Evolutionary conservation across 2,329 filamentous ascomycete genomes (phyloP).

Genomic region (Fusarium temperatum): DNA sequence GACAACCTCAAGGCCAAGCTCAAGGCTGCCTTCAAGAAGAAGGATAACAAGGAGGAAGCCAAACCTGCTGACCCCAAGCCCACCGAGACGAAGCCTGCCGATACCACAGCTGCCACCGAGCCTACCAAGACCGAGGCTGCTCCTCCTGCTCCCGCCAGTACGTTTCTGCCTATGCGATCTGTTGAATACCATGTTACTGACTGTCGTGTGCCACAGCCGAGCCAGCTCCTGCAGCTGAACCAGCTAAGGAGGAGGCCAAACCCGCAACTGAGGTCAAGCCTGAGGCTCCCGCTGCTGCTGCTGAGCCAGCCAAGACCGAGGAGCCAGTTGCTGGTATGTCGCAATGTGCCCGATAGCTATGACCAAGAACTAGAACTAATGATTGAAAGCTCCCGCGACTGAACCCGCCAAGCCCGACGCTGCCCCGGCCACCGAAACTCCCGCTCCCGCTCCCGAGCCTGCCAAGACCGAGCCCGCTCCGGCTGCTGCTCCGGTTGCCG

Average conservation of each 20-base stretch:
- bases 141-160: constrained; percentile 45
- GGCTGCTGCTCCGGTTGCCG: constrained; percentile 31
- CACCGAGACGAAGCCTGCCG: constrained; percentile 26
- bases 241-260: constrained; percentile 42
- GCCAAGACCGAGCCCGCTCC: constrained; percentile 37
- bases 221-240: constrained; percentile 38
- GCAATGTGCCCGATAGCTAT: neutral
- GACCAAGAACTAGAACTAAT: neutral
- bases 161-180: constrained; percentile 21
- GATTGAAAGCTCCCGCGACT: constrained; percentile 35
- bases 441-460: constrained; percentile 40
- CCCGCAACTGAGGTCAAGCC: constrained; percentile 39
- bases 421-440: constrained; percentile 41
- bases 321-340: constrained; percentile 36
- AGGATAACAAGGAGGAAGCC: constrained; percentile 48
- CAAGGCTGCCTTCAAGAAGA: constrained; percentile 63
- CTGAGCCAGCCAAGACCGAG: constrained; percentile 39
- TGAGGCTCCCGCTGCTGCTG: constrained; percentile 40
- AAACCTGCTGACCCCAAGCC: constrained; percentile 37
- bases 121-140: constrained; percentile 50
- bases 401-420: constrained; percentile 43
- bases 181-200: constrained; percentile 10
- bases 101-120: constrained; percentile 40
- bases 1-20: constrained; percentile 66
- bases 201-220: constrained; percentile 29